Conservation (phyloP, 495 filamentous ascomycete genomes). For the Trichoderma asperelloides region DNA sequence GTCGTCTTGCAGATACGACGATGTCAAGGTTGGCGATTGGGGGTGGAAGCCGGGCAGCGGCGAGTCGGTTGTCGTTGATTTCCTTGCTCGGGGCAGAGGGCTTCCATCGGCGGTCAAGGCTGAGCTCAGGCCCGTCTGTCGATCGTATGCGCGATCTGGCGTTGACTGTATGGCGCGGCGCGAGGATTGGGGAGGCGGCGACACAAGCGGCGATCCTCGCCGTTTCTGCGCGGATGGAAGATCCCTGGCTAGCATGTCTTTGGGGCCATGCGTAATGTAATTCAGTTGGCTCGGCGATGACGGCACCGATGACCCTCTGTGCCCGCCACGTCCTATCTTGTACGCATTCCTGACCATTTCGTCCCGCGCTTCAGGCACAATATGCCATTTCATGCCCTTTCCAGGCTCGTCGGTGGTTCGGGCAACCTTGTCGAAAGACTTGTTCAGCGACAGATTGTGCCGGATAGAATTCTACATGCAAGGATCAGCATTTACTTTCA, state of each 20-base stretch:
- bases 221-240: constrained; percentile 35
- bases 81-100: constrained; percentile 42
- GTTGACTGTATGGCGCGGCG: constrained; percentile 42
- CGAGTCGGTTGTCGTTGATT: constrained; percentile 46
- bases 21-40: constrained; percentile 53
- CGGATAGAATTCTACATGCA: constrained; percentile 76
- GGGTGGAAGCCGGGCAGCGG: constrained; percentile 1
- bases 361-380: constrained; percentile 69
- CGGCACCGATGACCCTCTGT: constrained; percentile 46
- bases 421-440: constrained; percentile 84
- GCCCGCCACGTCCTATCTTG: constrained; percentile 47
- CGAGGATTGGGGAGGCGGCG: constrained; percentile 37
- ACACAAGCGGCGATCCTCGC: constrained; percentile 41
- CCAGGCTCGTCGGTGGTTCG: constrained; percentile 89
- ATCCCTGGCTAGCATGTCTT: constrained; percentile 36
- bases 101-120: constrained; percentile 40
- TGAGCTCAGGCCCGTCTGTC: constrained; percentile 35
- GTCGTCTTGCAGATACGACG: constrained; percentile 47
- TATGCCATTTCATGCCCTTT: constrained; percentile 98
- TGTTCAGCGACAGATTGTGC: constrained; percentile 90
- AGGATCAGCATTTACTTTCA: constrained; percentile 15
- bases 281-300: constrained; percentile 46
- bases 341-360: constrained; percentile 48
- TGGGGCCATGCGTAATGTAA: constrained; percentile 39
- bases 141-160: constrained; percentile 52